Evolutionary conservation across 2,329 filamentous ascomycete genomes (phyloP).

Genomic region (Verticillium longisporum): DNA sequence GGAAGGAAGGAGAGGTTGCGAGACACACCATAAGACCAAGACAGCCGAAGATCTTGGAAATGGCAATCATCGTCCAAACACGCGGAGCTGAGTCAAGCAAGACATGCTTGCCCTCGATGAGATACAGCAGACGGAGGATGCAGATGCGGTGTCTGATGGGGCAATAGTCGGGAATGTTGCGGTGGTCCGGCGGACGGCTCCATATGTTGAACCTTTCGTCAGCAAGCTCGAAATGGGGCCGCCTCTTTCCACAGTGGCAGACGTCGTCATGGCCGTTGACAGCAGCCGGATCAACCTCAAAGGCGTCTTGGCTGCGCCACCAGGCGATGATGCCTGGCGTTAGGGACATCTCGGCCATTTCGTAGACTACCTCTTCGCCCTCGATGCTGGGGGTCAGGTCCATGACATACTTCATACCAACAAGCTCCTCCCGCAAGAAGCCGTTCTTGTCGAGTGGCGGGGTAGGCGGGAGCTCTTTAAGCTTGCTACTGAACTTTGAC

Average conservation of each 20-base stretch:
- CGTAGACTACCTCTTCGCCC: slow-evolving; percentile 55
- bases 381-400: slow-evolving; percentile 57
- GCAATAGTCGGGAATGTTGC: slow-evolving; percentile 52
- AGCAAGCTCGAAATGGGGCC: neutral
- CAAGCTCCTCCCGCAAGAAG: neutral
- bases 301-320: slow-evolving; percentile 34
- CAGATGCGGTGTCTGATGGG: slow-evolving; percentile 54
- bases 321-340: slow-evolving; percentile 48
- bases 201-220: neutral
- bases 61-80: slow-evolving; percentile 58
- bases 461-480: slow-evolving; percentile 15
- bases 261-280: slow-evolving; percentile 35
- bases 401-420: slow-evolving; percentile 49
- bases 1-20: neutral
- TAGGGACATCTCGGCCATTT: slow-evolving; percentile 52
- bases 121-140: slow-evolving; percentile 55
- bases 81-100: slow-evolving; percentile 58
- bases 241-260: slow-evolving; percentile 20
- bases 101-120: slow-evolving; percentile 47
- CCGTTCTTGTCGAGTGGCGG: neutral
- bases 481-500: slow-evolving; percentile 35
- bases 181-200: slow-evolving; percentile 17
- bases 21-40: slow-evolving; percentile 22
- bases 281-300: slow-evolving; percentile 18
- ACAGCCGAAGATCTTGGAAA: slow-evolving; percentile 54